These are phyloP conservation scores for Austroboletus olivaceoglutinosus DNA, from an alignment of 1,284 basidiomycete species.

Conservation along the genomic window DNA sequence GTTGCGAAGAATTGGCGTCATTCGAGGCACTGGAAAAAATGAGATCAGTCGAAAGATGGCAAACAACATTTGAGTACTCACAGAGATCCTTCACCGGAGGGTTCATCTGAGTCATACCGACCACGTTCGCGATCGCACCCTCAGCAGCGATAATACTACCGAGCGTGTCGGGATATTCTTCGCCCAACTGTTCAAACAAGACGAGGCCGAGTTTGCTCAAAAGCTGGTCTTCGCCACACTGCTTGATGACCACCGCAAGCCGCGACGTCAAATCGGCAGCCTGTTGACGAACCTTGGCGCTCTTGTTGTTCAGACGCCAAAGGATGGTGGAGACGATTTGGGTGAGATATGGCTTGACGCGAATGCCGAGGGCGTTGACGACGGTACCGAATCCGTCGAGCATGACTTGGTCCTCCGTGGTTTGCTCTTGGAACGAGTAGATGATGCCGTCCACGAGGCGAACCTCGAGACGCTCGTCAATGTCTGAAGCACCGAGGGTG, in stretches of 20 bases:
- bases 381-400: conserved; percentile 97
- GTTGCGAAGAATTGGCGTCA: conserved; percentile 99
- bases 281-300: conserved; percentile 97
- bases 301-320: conserved; percentile 99
- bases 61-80: conserved; percentile 45
- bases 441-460: conserved; percentile 97
- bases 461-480: conserved; percentile 94
- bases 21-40: conserved; percentile 77
- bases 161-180: conserved; percentile 98
- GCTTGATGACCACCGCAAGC: conserved; percentile 96
- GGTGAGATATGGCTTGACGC: conserved; percentile 98
- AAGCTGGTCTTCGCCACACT: conserved; percentile 95
- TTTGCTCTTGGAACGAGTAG: conserved; percentile 99
- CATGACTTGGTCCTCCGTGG: conserved; percentile 98
- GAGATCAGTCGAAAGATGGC: conserved; percentile 11
- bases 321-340: conserved; percentile 99
- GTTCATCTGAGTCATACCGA: conserved; percentile 99
- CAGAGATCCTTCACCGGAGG: conserved; percentile 97
- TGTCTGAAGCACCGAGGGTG: conserved; percentile 91
- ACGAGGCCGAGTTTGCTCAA: conserved; percentile 97
- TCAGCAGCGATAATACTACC: conserved; percentile 99
- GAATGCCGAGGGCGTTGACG: conserved; percentile 93
- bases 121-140: conserved; percentile 98
- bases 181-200: conserved; percentile 97
- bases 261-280: conserved; percentile 96